Evolutionary conservation across 2,329 filamentous ascomycete genomes (phyloP).

Genomic region (Lachnellula subtilissima): DNA sequence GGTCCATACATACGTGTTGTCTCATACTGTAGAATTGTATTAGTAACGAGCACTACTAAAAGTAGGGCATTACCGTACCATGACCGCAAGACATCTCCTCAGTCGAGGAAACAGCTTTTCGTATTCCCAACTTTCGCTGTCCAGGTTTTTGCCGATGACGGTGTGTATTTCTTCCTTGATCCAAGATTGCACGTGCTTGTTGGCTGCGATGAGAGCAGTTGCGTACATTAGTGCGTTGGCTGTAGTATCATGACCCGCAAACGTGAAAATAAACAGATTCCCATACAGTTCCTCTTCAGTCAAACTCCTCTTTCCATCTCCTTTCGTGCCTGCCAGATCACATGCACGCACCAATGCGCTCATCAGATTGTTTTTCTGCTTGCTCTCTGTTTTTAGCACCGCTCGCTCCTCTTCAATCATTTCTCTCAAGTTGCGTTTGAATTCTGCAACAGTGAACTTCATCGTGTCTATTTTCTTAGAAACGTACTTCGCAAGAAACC

Average conservation of each 20-base stretch:
- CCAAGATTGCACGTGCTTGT: conserved; percentile 18
- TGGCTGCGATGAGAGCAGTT: conserved; percentile 22
- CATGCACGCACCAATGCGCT: conserved; percentile 29
- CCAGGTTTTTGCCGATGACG: conserved; percentile 22
- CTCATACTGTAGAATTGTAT: background rate
- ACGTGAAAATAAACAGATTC: conserved; percentile 31
- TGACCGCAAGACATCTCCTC: conserved; percentile 36
- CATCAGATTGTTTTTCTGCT: conserved; percentile 30
- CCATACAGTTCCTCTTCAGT: conserved; percentile 33
- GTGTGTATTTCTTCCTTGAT: conserved; percentile 19
- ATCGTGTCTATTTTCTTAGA: too few relatives aligned
- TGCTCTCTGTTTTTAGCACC: conserved; percentile 19
- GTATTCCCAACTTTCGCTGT: conserved; percentile 33
- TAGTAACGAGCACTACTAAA: background rate
- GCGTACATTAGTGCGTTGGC: conserved; percentile 27
- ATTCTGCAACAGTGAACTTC: conserved; percentile 1
- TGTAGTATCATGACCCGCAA: conserved; percentile 32
- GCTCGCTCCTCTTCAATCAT: conserved; percentile 17
- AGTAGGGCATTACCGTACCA: conserved; percentile 24
- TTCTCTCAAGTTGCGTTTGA: conserved; percentile 13
- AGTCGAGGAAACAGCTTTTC: conserved; percentile 36
- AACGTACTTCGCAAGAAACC: conserved; percentile 1
- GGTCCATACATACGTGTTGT: background rate
- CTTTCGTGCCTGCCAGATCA: conserved; percentile 7
- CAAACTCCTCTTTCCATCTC: conserved; percentile 24